Conservation (phyloP, 495 filamentous ascomycete species). For the Penicillium manginii region DNA sequence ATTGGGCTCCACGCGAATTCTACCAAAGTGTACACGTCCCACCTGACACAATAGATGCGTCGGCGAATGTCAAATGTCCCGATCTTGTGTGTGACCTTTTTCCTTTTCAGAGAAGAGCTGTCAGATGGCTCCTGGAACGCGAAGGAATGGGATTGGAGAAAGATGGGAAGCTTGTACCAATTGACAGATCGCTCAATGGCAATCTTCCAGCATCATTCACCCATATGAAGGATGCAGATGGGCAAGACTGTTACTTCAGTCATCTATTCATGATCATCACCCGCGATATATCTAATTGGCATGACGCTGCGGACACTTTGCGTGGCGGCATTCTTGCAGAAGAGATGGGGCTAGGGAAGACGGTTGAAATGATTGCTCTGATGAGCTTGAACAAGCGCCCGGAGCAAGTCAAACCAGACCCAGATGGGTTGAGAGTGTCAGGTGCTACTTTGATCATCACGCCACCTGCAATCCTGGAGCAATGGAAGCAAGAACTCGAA, state of each 20-base stretch:
- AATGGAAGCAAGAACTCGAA: slow-evolving; percentile 83
- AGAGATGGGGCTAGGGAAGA: slow-evolving; percentile 97
- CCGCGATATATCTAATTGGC: slow-evolving; percentile 52
- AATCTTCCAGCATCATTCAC: slow-evolving; percentile 38
- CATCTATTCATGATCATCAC: slow-evolving; percentile 65
- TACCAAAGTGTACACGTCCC: slow-evolving; percentile 69
- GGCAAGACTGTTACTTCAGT: slow-evolving; percentile 60
- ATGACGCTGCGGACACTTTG: slow-evolving; percentile 37
- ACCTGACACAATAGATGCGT: slow-evolving; percentile 33
- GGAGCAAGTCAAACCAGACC: slow-evolving; percentile 27
- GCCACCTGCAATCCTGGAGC: slow-evolving; percentile 76
- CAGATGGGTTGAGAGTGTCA: slow-evolving; percentile 35
- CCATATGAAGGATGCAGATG: slow-evolving; percentile 51
- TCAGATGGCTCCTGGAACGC: slow-evolving; percentile 67
- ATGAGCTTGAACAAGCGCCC: slow-evolving; percentile 64
- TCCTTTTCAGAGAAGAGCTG: slow-evolving; percentile 73
- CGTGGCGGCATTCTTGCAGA: slow-evolving; percentile 78
- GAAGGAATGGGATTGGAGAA: slow-evolving; percentile 54
- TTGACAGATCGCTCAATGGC: slow-evolving; percentile 15
- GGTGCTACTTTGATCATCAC: slow-evolving; percentile 85
- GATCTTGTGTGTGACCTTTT: slow-evolving; percentile 58
- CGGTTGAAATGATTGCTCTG: slow-evolving; percentile 82
- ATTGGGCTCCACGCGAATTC: slow-evolving; percentile 62
- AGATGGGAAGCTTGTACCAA: slow-evolving; percentile 32
- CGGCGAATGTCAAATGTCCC: slow-evolving; percentile 44